Evolutionary conservation across 2,329 filamentous ascomycete species (phyloP), one percentile per base, ranked within the genome.

Genomic region (Ceratocystis lukuohia): DNA sequence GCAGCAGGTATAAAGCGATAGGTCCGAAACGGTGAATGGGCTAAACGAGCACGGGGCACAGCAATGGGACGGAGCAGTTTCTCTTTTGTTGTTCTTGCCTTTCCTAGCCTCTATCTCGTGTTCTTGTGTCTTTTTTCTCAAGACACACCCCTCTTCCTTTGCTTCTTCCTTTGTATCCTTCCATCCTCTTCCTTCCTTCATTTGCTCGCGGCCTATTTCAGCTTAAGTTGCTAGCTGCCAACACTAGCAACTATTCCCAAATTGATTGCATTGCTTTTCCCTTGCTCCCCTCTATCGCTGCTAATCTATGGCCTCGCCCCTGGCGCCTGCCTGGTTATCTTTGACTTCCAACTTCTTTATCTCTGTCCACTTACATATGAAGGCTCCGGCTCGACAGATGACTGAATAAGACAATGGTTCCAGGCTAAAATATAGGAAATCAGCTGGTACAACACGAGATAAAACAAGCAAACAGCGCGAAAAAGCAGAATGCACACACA

Each of bases 1-100:
- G 8, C 45, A 48, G 8, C 45, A 48, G 45, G 45, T 17, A 48
- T 20, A 48, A 48, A 48, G 15, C 20, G 50, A 56, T 56, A 56
- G 50, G 50, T 56, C 50, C 53, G 53, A 57, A 57, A 57, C 53
- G 53, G 53, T 57, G 53, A 22, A 33, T 57, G 53, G 53, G 28
- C 22, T 17, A 57, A 57, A 50, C n/a, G 48, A 50, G 48, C 48
- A 50, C 48, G 7, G 48, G n/a, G n/a, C 46, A 48, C 17, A 20
- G 22, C 48, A 50, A 20, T 22, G 48, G 20, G 8, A 50, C 48
- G 22, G 48, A 4, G 10, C 37, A 41, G 48, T 50, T 25, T 20
- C 48, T 22, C n/a, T 50, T 22, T n/a, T n/a, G n/a, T 25, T 4
- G 48, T 12, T 50, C 17, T 50, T 20, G 20, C 17, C 48, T 3